These are phyloP conservation scores for Yarrowia galli DNA, from an alignment of 1,139 yeast genomes.

Conservation along the genomic window DNA sequence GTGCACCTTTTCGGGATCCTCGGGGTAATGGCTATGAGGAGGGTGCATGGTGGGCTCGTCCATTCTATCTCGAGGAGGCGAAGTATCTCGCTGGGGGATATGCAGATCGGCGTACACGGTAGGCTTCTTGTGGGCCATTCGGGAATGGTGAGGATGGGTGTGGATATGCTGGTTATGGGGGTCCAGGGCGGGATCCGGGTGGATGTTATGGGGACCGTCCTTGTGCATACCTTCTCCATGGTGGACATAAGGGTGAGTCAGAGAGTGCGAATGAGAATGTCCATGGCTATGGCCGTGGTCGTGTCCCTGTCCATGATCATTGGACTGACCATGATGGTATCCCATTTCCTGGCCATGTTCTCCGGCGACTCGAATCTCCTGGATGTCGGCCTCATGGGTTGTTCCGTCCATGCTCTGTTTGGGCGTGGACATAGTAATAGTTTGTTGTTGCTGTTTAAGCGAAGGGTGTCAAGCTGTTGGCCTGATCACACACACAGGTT, in stretches of 20 bases:
- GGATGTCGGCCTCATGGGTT: neutral
- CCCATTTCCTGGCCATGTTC: slow-evolving; percentile 30
- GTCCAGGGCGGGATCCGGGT: slow-evolving; percentile 47
- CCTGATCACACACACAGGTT: slow-evolving; percentile 13
- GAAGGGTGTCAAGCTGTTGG: neutral
- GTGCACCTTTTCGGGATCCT: slow-evolving; percentile 13
- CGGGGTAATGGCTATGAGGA: slow-evolving; percentile 25
- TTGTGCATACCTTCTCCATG: slow-evolving; percentile 24
- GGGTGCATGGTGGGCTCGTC: slow-evolving; percentile 42
- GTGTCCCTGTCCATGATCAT: neutral
- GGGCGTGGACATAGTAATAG: slow-evolving; percentile 10
- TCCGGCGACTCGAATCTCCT: slow-evolving; percentile 3
- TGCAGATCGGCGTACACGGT: slow-evolving; percentile 45
- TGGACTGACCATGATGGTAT: slow-evolving; percentile 7
- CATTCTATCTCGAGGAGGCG: slow-evolving; percentile 41
- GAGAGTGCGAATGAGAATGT: slow-evolving; percentile 1
- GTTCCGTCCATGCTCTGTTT: slow-evolving; percentile 5
- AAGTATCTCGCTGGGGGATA: slow-evolving; percentile 45
- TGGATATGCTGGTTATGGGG: slow-evolving; percentile 48
- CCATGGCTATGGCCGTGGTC: neutral
- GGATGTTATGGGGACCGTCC: slow-evolving; percentile 30
- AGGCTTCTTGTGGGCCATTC: slow-evolving; percentile 44
- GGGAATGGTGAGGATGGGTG: slow-evolving; percentile 46
- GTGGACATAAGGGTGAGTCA: slow-evolving; percentile 9
- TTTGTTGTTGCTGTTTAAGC: neutral